Base-by-base conservation (phyloP, 1,284 basidiomycete genomes). In the Earliella scabrosa region DNA sequence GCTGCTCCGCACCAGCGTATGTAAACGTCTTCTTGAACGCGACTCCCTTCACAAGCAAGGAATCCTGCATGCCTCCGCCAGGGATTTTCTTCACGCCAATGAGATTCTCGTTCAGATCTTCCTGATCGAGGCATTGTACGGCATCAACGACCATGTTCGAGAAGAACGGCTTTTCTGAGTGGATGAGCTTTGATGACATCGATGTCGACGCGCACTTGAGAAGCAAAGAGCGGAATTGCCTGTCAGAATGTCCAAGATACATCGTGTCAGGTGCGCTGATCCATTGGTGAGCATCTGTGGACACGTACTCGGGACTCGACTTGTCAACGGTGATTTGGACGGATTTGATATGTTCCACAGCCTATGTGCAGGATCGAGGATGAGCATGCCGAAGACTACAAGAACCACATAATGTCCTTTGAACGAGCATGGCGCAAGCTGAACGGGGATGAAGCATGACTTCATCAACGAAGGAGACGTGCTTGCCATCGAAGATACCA, bases 11-110 rank as follows among this genome's bases (percentile, higher is more conserved):
- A 51, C 97, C 97, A 41, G 97, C 97, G 68, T 99, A 99, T 3
- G 95, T 96, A 76, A 99, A 99, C 0, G 97, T 99, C 82, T 99
- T 99, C 75, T 98, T 98, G 87, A 99, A 99, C 0, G 97, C 90
- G 40, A 99, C 97, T 50, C 97, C 97, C 54, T 79, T 78, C 69
- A 96, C 83, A 52, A 96, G 83, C 50, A 92, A 79, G 2, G 95
- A 97, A 73, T 99, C 97, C 75, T 97, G 95, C 90, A 98, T 94
- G 58, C 93, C 97, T 50, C 97, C 97, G 53, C 97, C 97, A n/a
- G 97, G 88, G 45, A 99, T 92, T 80, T 98, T 98, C 80, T 99
- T 99, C 66, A 98, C 92, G 26, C 97, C 97, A 66, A 99, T 99
- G 64, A 99, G 83, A 21, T 90, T 93, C 72, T 98, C 95, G 73